Percentiles rank a stretch among this genome's conserved stretches.
phyloP scores from a whole-genome alignment of 495 filamentous ascomycete species.

The Daldinia bambusicola region DNA sequence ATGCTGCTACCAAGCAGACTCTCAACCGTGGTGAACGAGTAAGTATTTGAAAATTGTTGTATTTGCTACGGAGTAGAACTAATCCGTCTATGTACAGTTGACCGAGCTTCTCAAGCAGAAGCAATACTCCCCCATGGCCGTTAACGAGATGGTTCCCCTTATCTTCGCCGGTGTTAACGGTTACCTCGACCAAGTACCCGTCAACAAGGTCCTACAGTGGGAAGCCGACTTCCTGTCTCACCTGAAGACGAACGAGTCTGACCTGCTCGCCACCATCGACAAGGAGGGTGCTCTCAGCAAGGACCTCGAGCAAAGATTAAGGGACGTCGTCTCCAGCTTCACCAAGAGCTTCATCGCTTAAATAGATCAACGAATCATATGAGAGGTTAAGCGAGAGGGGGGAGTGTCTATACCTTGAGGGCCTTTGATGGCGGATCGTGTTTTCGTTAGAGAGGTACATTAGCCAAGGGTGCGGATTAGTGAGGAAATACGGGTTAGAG shows the following conservation, averaged over 20 bases:
- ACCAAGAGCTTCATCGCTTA: conserved; percentile 86
- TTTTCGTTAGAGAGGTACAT: conserved; percentile 57
- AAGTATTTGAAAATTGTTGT: conserved; percentile 47
- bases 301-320: conserved; percentile 88
- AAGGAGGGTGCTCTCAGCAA: conserved; percentile 97
- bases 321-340: conserved; percentile 81
- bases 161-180: conserved; percentile 99
- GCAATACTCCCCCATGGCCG: conserved; percentile 99
- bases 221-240: conserved; percentile 93
- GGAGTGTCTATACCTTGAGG: conserved; percentile 62
- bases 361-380: conserved; percentile 40
- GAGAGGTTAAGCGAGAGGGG: conserved; percentile 41
- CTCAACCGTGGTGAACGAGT: conserved; percentile 98
- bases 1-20: conserved; percentile 99
- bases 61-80: conserved; percentile 38
- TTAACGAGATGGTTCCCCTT: conserved; percentile 99
- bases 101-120: conserved; percentile 99
- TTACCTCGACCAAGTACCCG: conserved; percentile 86
- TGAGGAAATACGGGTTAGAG: conserved; percentile 53
- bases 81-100: conserved; percentile 59
- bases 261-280: conserved; percentile 86
- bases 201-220: conserved; percentile 87
- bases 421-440: conserved; percentile 50
- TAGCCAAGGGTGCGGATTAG: conserved; percentile 54
- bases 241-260: conserved; percentile 88